Percentiles rank a stretch among this genome's conserved stretches.
Conservation (phyloP, 352 stramenopile genomes). For the Globisporangium parvum region DNA sequence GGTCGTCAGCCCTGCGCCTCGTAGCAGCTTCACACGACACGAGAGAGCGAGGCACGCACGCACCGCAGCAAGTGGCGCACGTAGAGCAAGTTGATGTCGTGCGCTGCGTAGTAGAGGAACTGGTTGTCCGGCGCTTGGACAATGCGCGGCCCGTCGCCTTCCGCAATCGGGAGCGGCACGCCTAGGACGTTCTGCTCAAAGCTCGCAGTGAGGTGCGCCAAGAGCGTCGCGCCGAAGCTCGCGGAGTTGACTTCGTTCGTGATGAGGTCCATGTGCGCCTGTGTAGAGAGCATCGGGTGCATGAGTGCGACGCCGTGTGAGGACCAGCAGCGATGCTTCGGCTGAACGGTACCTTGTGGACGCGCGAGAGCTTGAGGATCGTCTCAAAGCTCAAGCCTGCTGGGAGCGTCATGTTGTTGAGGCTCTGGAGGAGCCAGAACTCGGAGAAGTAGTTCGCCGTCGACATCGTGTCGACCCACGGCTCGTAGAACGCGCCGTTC, state of each 20-base stretch:
- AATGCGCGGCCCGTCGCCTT: slow-evolving; percentile 45
- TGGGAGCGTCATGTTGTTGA: slow-evolving; percentile 79
- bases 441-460: slow-evolving; percentile 70
- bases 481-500: slow-evolving; percentile 70
- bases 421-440: slow-evolving; percentile 60
- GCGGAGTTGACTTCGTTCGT: slow-evolving; percentile 75
- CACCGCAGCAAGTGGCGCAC: slow-evolving; percentile 67
- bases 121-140: slow-evolving; percentile 43
- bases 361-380: slow-evolving; percentile 39
- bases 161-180: slow-evolving; percentile 29
- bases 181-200: slow-evolving; percentile 57
- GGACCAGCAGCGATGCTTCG: neutral
- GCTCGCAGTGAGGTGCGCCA: slow-evolving; percentile 69
- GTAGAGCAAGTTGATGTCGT: slow-evolving; percentile 81
- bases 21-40: neutral
- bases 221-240: slow-evolving; percentile 68
- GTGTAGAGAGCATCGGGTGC: neutral
- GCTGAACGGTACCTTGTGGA: slow-evolving; percentile 41
- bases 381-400: slow-evolving; percentile 52
- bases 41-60: slow-evolving; percentile 1
- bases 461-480: slow-evolving; percentile 71
- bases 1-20: too few species aligned
- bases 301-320: too few species aligned
- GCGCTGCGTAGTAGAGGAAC: slow-evolving; percentile 66
- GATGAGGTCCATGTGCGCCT: slow-evolving; percentile 75